Percentiles rank a stretch among this genome's conserved stretches.
Evolutionary conservation across 176 grass and related monocot genomes (phyloP).

Genomic region (Secale cereale): DNA sequence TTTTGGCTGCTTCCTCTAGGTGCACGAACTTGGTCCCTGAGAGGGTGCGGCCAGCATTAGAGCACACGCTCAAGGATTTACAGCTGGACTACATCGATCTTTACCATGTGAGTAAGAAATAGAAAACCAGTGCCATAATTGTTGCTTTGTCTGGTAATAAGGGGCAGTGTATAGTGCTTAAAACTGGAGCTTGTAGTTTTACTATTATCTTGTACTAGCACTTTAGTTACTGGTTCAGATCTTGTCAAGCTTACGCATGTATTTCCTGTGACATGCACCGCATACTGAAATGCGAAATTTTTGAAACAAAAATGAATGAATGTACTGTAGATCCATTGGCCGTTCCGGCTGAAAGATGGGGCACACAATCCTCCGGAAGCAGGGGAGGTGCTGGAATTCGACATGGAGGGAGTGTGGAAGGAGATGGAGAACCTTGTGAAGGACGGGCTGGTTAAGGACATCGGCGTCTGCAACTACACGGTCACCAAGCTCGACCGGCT

Average conservation of each 20-base stretch:
- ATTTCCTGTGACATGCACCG: neutral
- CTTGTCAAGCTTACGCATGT: no score
- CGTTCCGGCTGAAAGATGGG: constrained; percentile 63
- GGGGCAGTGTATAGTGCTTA: no score
- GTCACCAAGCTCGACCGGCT: constrained; percentile 62
- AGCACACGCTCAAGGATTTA: constrained; percentile 61
- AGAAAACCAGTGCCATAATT: neutral
- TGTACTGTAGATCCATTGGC: constrained; percentile 65
- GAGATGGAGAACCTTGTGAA: constrained; percentile 70
- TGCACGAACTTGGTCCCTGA: constrained; percentile 65
- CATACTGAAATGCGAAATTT: neutral
- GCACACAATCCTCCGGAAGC: constrained; percentile 57
- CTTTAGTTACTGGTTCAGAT: no score
- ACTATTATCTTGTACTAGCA: neutral
- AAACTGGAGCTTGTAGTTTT: no score
- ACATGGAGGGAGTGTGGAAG: constrained; percentile 84
- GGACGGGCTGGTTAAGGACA: constrained; percentile 63
- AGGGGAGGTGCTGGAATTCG: constrained; percentile 65
- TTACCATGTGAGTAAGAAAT: constrained; percentile 57
- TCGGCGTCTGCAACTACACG: constrained; percentile 65
- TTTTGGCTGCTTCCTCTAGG: constrained; percentile 31
- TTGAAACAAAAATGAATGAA: neutral
- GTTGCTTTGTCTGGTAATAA: neutral
- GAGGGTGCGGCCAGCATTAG: constrained; percentile 46
- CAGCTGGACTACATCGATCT: constrained; percentile 76